These are phyloP conservation scores for Fraxinus nigra DNA, from an alignment of 305 asterid genomes.

Conservation along the genomic window DNA sequence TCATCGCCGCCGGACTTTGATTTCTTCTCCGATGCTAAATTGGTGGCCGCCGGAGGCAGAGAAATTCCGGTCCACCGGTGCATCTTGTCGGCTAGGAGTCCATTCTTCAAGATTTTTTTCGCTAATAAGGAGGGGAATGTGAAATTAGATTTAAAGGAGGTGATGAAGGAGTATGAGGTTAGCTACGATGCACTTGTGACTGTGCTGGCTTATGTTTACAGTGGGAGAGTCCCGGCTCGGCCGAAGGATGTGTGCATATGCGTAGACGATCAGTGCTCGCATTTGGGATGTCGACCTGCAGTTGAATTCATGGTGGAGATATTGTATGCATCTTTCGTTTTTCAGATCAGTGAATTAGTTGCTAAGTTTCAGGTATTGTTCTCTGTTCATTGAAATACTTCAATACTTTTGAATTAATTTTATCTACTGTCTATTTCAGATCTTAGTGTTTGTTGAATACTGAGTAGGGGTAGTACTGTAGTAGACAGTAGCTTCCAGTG, in stretches of 20 bases:
- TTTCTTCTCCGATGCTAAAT: conserved; percentile 72
- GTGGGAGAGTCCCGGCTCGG: conserved; percentile 59
- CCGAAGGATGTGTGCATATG: conserved; percentile 67
- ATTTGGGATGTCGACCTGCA: conserved; percentile 80
- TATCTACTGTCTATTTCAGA: not conserved
- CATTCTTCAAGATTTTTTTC: conserved; percentile 57
- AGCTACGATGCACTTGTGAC: conserved; percentile 64
- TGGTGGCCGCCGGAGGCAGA: conserved; percentile 48
- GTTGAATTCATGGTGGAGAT: conserved; percentile 63
- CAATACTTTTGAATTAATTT: not conserved
- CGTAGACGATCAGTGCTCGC: conserved; percentile 78
- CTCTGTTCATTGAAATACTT: conserved; percentile 8
- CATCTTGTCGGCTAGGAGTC: conserved; percentile 71
- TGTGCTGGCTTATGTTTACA: conserved; percentile 65
- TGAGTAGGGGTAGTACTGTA: not conserved
- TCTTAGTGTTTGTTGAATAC: not conserved
- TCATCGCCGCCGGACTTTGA: conserved; percentile 57
- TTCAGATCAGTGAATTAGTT: conserved; percentile 66
- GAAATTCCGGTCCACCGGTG: conserved; percentile 86
- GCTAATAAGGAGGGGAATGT: conserved; percentile 32
- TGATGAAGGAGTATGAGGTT: conserved; percentile 64
- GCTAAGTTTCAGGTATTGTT: conserved; percentile 62
- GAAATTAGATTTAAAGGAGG: conserved; percentile 63
- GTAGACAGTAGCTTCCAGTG: not conserved
- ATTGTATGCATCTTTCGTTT: conserved; percentile 61